Conservation (phyloP, 176 grass and related monocot genomes). For the Oryza longistaminata region DNA sequence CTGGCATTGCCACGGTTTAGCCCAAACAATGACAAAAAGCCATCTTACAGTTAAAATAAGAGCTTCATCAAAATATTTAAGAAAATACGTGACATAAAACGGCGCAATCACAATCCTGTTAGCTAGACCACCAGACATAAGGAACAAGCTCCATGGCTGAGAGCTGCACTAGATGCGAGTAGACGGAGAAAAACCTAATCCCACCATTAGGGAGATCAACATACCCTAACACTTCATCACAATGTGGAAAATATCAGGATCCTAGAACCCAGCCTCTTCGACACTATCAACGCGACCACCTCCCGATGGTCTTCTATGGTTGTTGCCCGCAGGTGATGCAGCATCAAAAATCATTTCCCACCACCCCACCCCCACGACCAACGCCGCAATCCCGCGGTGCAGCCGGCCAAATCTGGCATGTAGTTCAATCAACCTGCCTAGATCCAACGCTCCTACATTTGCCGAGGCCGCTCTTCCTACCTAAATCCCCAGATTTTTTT, state of each 20-base stretch:
- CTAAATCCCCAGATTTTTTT: not conserved
- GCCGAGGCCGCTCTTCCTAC: too few species aligned
- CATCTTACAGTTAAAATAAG: not conserved
- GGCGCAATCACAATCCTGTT: not conserved
- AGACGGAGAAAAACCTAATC: too few species aligned
- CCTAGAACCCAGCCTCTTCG: not conserved
- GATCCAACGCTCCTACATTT: not conserved
- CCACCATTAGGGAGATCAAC: too few species aligned
- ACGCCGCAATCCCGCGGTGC: not conserved
- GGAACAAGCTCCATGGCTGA: not conserved
- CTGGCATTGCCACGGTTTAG: not conserved
- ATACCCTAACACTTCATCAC: not conserved
- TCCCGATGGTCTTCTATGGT: too few species aligned
- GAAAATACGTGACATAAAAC: not conserved
- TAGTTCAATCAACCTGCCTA: not conserved
- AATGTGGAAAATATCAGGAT: not conserved
- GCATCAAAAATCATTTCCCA: not conserved
- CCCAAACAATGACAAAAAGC: not conserved
- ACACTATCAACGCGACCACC: not conserved
- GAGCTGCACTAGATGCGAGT: too few species aligned
- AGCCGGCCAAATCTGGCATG: not conserved
- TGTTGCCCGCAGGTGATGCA: too few species aligned
- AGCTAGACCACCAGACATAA: not conserved
- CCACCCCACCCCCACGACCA: not conserved
- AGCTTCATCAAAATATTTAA: not conserved